Evolutionary conservation across 2,329 filamentous ascomycete species (phyloP).

Genomic region (Paracoccidioides lutzii): DNA sequence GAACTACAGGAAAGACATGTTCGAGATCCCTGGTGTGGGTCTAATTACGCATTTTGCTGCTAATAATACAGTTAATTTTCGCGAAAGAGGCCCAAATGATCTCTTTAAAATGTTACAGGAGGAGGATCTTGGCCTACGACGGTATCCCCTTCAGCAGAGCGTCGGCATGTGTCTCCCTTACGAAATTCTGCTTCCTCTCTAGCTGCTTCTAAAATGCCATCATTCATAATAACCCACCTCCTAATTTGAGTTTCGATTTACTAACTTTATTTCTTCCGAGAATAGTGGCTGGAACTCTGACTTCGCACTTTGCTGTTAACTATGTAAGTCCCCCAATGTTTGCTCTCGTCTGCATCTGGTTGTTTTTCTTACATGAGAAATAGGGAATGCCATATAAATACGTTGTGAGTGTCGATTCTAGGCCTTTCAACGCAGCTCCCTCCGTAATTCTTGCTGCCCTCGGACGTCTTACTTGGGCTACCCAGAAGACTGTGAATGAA

Average conservation of each 20-base stretch:
- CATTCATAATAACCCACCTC: neutral
- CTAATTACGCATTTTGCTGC: constrained; percentile 45
- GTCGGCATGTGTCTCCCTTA: constrained; percentile 18
- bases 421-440: constrained; percentile 31
- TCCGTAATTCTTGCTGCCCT: constrained; percentile 33
- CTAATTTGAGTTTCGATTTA: neutral
- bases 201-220: neutral
- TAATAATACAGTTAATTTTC: constrained; percentile 39
- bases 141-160: constrained; percentile 25
- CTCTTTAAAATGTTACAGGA: constrained; percentile 43
- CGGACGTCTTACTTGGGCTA: constrained; percentile 43
- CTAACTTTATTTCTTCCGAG: neutral
- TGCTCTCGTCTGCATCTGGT: neutral
- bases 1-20: constrained; percentile 25
- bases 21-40: constrained; percentile 25
- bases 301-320: constrained; percentile 38
- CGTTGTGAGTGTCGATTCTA: constrained; percentile 37
- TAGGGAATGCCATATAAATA: constrained; percentile 50
- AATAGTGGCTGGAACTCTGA: constrained; percentile 27
- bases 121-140: constrained; percentile 34
- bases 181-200: neutral
- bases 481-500: constrained; percentile 24
- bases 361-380: neutral
- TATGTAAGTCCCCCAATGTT: constrained; percentile 23
- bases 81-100: constrained; percentile 45